A percentile compares a stretch with the other conserved stretches of the same genome.
Evolutionary conservation across 805 yeast species (phyloP).

Genomic region (Hanseniaspora lindneri): DNA sequence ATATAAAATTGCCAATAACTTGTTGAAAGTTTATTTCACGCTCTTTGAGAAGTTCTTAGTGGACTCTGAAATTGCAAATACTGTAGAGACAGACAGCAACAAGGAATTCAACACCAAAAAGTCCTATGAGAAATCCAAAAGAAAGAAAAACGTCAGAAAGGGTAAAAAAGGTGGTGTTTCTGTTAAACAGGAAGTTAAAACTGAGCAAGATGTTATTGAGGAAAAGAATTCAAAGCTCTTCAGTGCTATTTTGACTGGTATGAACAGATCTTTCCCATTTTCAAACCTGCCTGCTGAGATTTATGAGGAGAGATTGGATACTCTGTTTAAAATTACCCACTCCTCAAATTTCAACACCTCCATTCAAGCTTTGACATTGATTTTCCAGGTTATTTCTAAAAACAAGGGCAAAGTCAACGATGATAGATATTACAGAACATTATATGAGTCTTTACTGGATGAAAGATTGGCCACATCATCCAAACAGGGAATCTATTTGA

Average conservation of each 20-base stretch:
- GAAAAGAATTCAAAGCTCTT: slow-evolving; percentile 78
- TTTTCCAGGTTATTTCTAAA: slow-evolving; percentile 62
- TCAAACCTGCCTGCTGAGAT: slow-evolving; percentile 59
- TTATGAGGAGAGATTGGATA: slow-evolving; percentile 65
- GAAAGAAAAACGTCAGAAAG: slow-evolving; percentile 64
- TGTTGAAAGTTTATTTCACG: slow-evolving; percentile 75
- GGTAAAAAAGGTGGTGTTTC: slow-evolving; percentile 85
- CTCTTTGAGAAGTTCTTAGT: slow-evolving; percentile 69
- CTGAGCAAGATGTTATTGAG: slow-evolving; percentile 52
- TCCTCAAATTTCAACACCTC: slow-evolving; percentile 89
- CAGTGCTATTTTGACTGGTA: slow-evolving; percentile 84
- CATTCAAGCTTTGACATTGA: slow-evolving; percentile 78
- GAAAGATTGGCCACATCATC: slow-evolving; percentile 74
- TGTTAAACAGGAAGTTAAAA: slow-evolving; percentile 46
- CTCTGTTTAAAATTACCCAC: slow-evolving; percentile 81
- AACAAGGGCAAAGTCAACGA: slow-evolving; percentile 37
- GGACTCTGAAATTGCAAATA: slow-evolving; percentile 30
- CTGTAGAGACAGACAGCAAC: slow-evolving; percentile 32
- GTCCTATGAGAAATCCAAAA: slow-evolving; percentile 43
- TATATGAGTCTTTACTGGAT: slow-evolving; percentile 82
- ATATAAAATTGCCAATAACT: slow-evolving; percentile 64
- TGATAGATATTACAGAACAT: slow-evolving; percentile 71
- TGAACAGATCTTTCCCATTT: slow-evolving; percentile 92
- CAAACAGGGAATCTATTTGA: slow-evolving; percentile 84
- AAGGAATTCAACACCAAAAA: slow-evolving; percentile 27